Percentiles rank a stretch among this genome's conserved stretches.
phyloP scores from a whole-genome alignment of 768 basidiomycete genomes.

The Lepiota venenata region DNA sequence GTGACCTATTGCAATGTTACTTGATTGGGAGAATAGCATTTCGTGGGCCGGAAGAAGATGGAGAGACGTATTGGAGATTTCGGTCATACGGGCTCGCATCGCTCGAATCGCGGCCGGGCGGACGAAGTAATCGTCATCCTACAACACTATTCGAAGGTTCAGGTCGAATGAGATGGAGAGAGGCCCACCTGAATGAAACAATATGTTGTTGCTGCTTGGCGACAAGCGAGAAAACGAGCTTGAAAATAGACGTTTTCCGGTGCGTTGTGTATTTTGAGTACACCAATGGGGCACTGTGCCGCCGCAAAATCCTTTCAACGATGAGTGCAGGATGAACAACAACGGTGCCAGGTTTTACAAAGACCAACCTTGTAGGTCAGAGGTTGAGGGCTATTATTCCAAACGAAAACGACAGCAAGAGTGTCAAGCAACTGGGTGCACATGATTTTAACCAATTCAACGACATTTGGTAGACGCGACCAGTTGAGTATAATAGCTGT shows the following conservation, averaged over 20 bases:
- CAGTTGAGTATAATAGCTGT: conserved; percentile 65
- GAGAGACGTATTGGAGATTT: conserved; percentile 28
- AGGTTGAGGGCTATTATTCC: conserved; percentile 56
- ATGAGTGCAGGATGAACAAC: not conserved
- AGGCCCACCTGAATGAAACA: conserved; percentile 58
- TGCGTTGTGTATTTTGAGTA: conserved; percentile 55
- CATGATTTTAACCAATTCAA: conserved; percentile 48
- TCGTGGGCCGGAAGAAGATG: conserved; percentile 62
- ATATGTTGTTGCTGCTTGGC: conserved; percentile 43
- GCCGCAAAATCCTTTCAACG: conserved; percentile 35
- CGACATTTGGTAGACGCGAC: conserved; percentile 61
- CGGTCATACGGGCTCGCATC: conserved; percentile 39
- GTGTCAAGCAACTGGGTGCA: conserved; percentile 46
- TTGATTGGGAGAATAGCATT: conserved; percentile 50
- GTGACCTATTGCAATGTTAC: conserved; percentile 33
- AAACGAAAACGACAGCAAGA: conserved; percentile 48
- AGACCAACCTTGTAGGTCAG: conserved; percentile 39
- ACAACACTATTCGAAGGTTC: not conserved
- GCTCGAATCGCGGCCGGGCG: conserved; percentile 52
- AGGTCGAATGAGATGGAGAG: conserved; percentile 7
- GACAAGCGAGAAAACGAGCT: conserved; percentile 58
- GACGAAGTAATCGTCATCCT: conserved; percentile 73
- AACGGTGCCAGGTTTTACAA: not conserved
- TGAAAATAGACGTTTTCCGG: conserved; percentile 56
- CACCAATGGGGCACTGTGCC: conserved; percentile 37